Evolutionary conservation across 768 basidiomycete genomes (phyloP).

Genomic region (Leccinum broughii): DNA sequence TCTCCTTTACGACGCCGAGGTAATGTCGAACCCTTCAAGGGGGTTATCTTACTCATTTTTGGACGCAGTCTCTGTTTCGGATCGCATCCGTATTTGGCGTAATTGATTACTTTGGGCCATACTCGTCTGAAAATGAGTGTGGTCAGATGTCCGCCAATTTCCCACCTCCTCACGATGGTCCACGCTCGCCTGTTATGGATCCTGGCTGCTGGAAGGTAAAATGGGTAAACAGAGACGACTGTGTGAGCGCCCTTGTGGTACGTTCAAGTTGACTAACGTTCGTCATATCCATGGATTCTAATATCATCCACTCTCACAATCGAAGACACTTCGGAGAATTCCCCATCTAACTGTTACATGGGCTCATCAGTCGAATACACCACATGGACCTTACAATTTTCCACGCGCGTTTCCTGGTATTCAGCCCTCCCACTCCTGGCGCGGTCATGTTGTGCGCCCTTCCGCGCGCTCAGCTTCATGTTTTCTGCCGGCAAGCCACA

Average conservation of each 20-base stretch:
- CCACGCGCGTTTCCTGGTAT: conserved; percentile 10
- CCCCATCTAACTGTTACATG: conserved; percentile 77
- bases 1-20: conserved; percentile 60
- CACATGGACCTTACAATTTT: conserved; percentile 15
- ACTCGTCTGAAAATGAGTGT: conserved; percentile 21
- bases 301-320: conserved; percentile 1
- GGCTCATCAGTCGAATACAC: conserved; percentile 60
- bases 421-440: conserved; percentile 21
- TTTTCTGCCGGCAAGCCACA: conserved; percentile 21
- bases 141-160: conserved; percentile 20
- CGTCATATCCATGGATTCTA: conserved; percentile 1
- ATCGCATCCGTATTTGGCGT: conserved; percentile 63
- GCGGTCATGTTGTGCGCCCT: conserved; percentile 10
- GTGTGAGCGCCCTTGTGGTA: conserved; percentile 71
- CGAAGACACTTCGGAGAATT: conserved; percentile 65
- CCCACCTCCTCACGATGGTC: conserved; percentile 57
- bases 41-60: conserved; percentile 7
- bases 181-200: conserved; percentile 58
- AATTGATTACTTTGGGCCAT: conserved; percentile 54
- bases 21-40: conserved; percentile 27
- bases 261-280: conserved; percentile 12
- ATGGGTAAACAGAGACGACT: conserved; percentile 76
- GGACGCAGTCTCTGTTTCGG: conserved; percentile 47
- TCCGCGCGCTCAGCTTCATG: conserved; percentile 12
- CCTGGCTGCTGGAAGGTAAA: conserved; percentile 72